Evolutionary conservation across 1,284 basidiomycete genomes (phyloP).

Genomic region (Ceratobasidium sp.): DNA sequence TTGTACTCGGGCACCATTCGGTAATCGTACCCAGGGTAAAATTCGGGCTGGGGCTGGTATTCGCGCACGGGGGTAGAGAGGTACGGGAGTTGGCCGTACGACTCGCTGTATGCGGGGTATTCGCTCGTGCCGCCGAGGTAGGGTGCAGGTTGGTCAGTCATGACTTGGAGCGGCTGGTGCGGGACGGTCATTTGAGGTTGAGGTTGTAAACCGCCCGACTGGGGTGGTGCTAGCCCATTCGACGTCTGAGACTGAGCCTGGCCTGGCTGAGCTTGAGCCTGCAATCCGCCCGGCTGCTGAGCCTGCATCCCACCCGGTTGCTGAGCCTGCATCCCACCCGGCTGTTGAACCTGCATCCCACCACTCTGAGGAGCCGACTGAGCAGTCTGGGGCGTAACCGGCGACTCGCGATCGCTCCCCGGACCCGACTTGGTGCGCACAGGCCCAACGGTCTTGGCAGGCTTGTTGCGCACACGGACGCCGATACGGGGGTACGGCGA

Average conservation of each 20-base stretch:
- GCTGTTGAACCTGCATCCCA: background rate
- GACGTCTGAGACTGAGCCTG: background rate
- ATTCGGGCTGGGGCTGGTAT: conserved; percentile 8
- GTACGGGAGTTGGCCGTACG: background rate
- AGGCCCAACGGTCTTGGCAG: conserved; percentile 4
- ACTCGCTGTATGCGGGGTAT: conserved; percentile 5
- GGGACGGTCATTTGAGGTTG: conserved; percentile 8
- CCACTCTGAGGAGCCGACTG: too few relatives aligned
- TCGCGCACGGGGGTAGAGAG: background rate
- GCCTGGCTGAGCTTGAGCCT: too few relatives aligned
- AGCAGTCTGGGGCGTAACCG: background rate
- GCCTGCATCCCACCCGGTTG: background rate
- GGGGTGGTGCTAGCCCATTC: background rate
- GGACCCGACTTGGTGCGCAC: conserved; percentile 7
- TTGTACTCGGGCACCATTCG: conserved; percentile 2
- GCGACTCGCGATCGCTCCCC: conserved; percentile 1
- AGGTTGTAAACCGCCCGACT: background rate
- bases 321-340: background rate
- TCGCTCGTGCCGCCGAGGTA: background rate
- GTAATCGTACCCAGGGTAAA: conserved; percentile 29
- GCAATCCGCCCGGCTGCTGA: background rate
- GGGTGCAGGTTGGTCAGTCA: conserved; percentile 8
- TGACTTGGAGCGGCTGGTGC: conserved; percentile 9
- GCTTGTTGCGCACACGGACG: conserved; percentile 26
- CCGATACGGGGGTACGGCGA: conserved; percentile 33